Percentiles rank a stretch among this genome's conserved stretches.
These are phyloP conservation scores for Trametes sp. DNA, from an alignment of 1,284 basidiomycete genomes.

Conservation along the genomic window DNA sequence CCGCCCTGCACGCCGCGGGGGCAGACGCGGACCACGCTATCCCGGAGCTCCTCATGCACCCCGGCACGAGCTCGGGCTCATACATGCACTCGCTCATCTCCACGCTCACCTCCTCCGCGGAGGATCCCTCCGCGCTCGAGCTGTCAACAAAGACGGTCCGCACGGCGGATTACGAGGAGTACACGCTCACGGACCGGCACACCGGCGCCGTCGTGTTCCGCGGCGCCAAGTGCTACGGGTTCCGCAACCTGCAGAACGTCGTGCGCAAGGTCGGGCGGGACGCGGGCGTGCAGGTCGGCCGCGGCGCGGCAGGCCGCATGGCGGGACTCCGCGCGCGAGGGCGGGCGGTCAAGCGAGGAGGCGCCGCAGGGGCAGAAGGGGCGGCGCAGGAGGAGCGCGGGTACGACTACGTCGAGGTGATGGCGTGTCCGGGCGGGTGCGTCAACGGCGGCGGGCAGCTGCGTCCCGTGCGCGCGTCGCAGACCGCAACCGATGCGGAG, in stretches of 20 bases:
- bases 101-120: constrained; percentile 51
- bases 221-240: constrained; percentile 96
- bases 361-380: constrained; percentile 39
- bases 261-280: constrained; percentile 93
- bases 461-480: constrained; percentile 52
- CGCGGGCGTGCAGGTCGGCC: constrained; percentile 76
- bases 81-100: constrained; percentile 85
- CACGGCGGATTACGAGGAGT: constrained; percentile 72
- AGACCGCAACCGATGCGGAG: constrained; percentile 59
- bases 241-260: constrained; percentile 96
- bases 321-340: constrained; percentile 45
- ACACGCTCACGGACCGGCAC: constrained; percentile 55
- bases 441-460: constrained; percentile 98
- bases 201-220: constrained; percentile 80
- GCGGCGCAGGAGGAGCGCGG: constrained; percentile 57
- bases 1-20: constrained; percentile 6
- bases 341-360: constrained; percentile 43
- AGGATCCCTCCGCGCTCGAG: constrained; percentile 54
- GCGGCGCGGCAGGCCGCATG: constrained; percentile 69
- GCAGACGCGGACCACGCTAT: constrained; percentile 43
- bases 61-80: constrained; percentile 92
- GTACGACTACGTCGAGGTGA: constrained; percentile 98
- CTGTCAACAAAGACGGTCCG: constrained; percentile 69
- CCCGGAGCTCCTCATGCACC: constrained; percentile 80
- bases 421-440: constrained; percentile 98